Evolutionary conservation across 1,139 yeast genomes (phyloP).

Genomic region (Magnusiomyces fungicola): DNA sequence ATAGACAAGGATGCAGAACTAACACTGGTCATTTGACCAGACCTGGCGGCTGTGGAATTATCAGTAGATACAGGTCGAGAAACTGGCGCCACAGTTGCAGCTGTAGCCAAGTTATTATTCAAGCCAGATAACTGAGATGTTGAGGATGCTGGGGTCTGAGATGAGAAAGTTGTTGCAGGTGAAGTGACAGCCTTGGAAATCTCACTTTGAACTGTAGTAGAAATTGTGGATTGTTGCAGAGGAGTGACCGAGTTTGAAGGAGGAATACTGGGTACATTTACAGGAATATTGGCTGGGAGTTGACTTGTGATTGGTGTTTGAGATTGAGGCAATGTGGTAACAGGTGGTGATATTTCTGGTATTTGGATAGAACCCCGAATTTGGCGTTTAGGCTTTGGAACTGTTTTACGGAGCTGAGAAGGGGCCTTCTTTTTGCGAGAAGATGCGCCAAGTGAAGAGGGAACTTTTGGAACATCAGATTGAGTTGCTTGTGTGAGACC

Average conservation of each 20-base stretch:
- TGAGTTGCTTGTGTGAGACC: not conserved
- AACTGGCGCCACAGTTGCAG: not conserved
- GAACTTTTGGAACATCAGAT: slow-evolving; percentile 7
- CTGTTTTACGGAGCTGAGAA: too few species aligned
- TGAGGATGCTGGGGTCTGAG: not conserved
- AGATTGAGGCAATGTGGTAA: not conserved
- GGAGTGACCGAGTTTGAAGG: too few species aligned
- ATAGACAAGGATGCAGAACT: slow-evolving; percentile 38
- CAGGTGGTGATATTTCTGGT: not conserved
- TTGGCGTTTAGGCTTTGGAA: not conserved
- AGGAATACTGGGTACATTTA: not conserved
- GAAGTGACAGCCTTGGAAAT: not conserved
- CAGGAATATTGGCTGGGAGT: not conserved
- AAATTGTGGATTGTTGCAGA: not conserved
- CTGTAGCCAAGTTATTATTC: not conserved
- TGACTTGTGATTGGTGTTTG: not conserved
- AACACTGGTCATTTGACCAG: not conserved
- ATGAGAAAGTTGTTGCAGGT: not conserved
- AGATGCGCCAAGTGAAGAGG: slow-evolving; percentile 26
- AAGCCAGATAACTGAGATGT: not conserved
- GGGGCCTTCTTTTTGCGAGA: not conserved
- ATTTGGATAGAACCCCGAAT: not conserved
- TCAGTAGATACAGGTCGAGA: not conserved
- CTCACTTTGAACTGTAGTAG: not conserved
- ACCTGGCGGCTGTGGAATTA: not conserved